phyloP scores from a whole-genome alignment of 495 filamentous ascomycete species.

The Bathelium albidoporum region DNA sequence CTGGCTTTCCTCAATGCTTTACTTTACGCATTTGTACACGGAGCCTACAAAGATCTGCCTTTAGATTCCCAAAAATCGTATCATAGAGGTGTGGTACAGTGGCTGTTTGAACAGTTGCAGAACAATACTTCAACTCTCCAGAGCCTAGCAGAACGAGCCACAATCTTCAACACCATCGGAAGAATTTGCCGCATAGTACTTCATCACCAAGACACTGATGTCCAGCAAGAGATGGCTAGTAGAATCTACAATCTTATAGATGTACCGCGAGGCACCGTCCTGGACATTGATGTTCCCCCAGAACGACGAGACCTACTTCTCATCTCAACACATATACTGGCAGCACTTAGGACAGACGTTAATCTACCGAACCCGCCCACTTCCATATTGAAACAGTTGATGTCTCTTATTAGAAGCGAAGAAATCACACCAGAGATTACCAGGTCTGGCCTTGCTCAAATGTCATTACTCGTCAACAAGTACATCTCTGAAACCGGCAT shows the following conservation, averaged over 20 bases:
- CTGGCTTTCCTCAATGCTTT: slow-evolving; percentile 53
- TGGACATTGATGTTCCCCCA: slow-evolving; percentile 6
- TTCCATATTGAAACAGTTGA: slow-evolving; percentile 24
- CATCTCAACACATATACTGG: slow-evolving; percentile 51
- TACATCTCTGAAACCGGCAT: slow-evolving; percentile 44
- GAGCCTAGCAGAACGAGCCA: slow-evolving; percentile 36
- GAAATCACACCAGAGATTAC: slow-evolving; percentile 21
- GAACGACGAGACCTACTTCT: slow-evolving; percentile 31
- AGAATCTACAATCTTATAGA: slow-evolving; percentile 44
- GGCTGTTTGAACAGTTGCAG: neutral
- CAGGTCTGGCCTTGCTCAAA: slow-evolving; percentile 46
- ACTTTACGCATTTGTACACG: slow-evolving; percentile 45
- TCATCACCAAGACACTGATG: slow-evolving; percentile 39
- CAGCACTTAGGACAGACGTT: slow-evolving; percentile 43
- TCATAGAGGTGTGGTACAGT: neutral
- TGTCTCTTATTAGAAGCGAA: slow-evolving; percentile 15
- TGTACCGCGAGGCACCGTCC: slow-evolving; percentile 12
- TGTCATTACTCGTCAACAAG: slow-evolving; percentile 58
- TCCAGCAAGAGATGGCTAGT: slow-evolving; percentile 44
- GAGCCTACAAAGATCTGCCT: neutral
- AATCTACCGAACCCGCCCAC: slow-evolving; percentile 6
- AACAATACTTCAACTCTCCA: slow-evolving; percentile 3
- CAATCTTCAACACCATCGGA: slow-evolving; percentile 53
- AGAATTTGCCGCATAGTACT: slow-evolving; percentile 53
- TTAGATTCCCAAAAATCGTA: neutral